A percentile compares a stretch with the other conserved stretches of the same genome.
phyloP scores from a whole-genome alignment of 2,329 filamentous ascomycete genomes.

The Aureobasidium pullulans region DNA sequence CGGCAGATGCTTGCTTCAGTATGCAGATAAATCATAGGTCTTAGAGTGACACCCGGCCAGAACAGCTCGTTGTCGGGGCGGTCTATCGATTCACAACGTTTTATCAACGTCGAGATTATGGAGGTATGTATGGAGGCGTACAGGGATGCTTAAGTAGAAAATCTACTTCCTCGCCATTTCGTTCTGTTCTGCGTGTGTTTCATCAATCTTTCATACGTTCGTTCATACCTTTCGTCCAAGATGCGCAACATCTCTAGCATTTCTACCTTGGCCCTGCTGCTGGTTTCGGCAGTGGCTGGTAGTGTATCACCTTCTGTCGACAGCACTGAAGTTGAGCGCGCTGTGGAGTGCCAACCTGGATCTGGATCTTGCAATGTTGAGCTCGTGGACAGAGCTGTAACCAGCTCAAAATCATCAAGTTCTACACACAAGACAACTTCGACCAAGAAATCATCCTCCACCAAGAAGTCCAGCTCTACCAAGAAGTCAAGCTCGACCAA shows the following conservation, averaged over 20 bases:
- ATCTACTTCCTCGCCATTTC: neutral
- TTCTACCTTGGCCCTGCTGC: slow-evolving; percentile 11
- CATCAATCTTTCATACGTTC: neutral
- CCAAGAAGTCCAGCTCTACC: neutral
- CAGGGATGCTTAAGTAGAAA: slow-evolving; percentile 1
- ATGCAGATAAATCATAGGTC: neutral
- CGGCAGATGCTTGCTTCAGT: no score
- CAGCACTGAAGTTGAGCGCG: slow-evolving; percentile 1
- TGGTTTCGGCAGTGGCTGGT: slow-evolving; percentile 1
- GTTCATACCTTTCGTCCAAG: neutral
- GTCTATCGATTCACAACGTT: slow-evolving; percentile 10
- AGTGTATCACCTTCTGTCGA: neutral
- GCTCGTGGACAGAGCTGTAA: slow-evolving; percentile 3
- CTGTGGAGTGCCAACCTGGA: slow-evolving; percentile 5
- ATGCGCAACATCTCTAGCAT: slow-evolving; percentile 9
- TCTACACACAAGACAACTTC: neutral
- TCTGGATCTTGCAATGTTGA: slow-evolving; percentile 11
- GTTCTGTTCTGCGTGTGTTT: neutral
- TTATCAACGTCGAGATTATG: slow-evolving; percentile 7
- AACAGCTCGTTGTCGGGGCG: slow-evolving; percentile 3
- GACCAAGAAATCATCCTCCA: neutral
- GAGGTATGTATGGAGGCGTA: neutral
- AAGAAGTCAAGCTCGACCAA: neutral
- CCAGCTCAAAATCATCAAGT: neutral
- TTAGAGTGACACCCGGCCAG: neutral